phyloP scores from a whole-genome alignment of 176 grass and related monocot species.

The Raddia distichophylla region DNA sequence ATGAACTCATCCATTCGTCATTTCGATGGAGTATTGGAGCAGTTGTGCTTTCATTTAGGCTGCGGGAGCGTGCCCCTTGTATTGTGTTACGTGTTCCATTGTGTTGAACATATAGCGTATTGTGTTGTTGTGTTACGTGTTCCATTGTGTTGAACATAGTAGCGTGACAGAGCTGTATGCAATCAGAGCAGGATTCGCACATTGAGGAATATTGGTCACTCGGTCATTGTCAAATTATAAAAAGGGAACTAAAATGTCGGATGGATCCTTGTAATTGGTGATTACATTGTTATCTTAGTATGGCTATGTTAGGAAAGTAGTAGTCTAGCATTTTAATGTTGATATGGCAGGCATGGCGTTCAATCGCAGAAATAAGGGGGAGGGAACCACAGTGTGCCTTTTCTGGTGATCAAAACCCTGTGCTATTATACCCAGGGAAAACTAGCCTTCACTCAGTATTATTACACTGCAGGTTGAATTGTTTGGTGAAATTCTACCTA shows the following conservation, averaged over 20 bases:
- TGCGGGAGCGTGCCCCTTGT: background rate
- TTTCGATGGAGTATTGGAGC: constrained; percentile 4
- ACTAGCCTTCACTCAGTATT: background rate
- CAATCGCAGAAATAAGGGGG: background rate
- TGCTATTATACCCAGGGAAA: background rate
- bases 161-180: background rate
- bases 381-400: constrained; percentile 8
- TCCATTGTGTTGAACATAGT: no score
- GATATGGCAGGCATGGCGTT: background rate
- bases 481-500: constrained; percentile 16
- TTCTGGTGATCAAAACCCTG: background rate
- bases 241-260: background rate
- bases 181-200: background rate
- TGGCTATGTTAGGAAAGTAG: background rate
- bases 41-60: background rate
- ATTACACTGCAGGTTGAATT: background rate
- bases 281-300: background rate
- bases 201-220: background rate
- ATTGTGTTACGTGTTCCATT: background rate
- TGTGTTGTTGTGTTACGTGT: background rate
- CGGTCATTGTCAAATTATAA: background rate
- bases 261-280: background rate
- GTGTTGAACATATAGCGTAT: background rate
- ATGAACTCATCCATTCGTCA: background rate
- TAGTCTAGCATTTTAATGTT: background rate